These are phyloP conservation scores for Chalaropsis ovoidea DNA, from an alignment of 2,329 filamentous ascomycete genomes.

Conservation along the genomic window DNA sequence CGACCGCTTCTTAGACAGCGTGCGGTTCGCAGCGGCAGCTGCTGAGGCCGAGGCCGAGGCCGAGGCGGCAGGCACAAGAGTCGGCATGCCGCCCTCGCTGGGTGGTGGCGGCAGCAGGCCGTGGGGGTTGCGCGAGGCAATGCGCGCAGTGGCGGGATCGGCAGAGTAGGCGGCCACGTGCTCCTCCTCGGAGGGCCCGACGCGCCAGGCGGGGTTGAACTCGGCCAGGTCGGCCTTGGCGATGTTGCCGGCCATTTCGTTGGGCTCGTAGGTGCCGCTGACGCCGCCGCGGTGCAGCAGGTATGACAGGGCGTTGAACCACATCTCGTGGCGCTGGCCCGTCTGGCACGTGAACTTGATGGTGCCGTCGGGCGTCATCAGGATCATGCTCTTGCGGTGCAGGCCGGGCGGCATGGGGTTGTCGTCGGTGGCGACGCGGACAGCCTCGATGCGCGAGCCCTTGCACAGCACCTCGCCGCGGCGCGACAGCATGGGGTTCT, in stretches of 20 bases:
- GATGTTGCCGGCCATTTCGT: conserved; percentile 48
- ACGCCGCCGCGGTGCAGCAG: conserved; percentile 66
- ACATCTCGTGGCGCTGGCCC: conserved; percentile 89
- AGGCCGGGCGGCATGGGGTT: conserved; percentile 92
- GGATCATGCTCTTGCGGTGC: conserved; percentile 84
- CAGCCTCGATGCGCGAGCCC: conserved; percentile 87
- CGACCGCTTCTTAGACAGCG: conserved; percentile 30
- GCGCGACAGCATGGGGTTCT: conserved; percentile 72
- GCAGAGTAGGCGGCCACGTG: conserved; percentile 20
- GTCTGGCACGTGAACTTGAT: conserved; percentile 94
- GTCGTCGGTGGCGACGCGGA: conserved; percentile 84
- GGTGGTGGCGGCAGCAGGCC: conserved; percentile 36
- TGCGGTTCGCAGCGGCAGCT: conserved; percentile 31
- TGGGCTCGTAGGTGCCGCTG: conserved; percentile 45
- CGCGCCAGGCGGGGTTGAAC: conserved; percentile 58
- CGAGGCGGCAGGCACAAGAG: not conserved
- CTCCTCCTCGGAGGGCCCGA: conserved; percentile 22
- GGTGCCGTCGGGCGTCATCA: conserved; percentile 76
- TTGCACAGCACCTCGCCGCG: conserved; percentile 67
- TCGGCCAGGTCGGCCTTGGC: conserved; percentile 59
- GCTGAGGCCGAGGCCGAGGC: conserved; percentile 26
- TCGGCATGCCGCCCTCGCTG: conserved; percentile 36
- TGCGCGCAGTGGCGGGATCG: conserved; percentile 18
- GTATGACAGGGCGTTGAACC: conserved; percentile 96
- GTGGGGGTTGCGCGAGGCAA: conserved; percentile 21